Evolutionary conservation across 2,329 filamentous ascomycete genomes (phyloP).

Genomic region (Alternaria solani): DNA sequence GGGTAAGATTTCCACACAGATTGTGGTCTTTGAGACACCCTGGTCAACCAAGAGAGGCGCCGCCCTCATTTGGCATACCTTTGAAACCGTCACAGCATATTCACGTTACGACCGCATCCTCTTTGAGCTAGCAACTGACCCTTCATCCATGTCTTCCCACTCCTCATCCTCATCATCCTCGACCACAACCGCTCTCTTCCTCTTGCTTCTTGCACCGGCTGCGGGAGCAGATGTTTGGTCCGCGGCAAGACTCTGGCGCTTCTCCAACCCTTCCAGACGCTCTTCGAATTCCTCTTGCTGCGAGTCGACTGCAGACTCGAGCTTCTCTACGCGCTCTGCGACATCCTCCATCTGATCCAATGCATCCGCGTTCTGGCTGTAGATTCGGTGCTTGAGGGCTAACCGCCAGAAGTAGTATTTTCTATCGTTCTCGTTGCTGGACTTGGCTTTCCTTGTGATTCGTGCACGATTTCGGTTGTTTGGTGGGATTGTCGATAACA

Average conservation of each 20-base stretch:
- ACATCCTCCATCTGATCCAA: slow-evolving; percentile 72
- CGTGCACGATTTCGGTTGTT: slow-evolving; percentile 58
- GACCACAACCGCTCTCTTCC: slow-evolving; percentile 46
- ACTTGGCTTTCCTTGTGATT: slow-evolving; percentile 54
- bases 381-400: slow-evolving; percentile 78
- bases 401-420: slow-evolving; percentile 76
- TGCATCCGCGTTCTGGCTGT: slow-evolving; percentile 75
- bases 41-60: not conserved
- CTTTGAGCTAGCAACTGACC: slow-evolving; percentile 39
- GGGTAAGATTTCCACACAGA: not conserved
- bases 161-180: slow-evolving; percentile 53
- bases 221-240: slow-evolving; percentile 25
- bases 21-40: not conserved
- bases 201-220: slow-evolving; percentile 26
- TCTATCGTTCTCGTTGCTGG: slow-evolving; percentile 66
- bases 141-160: slow-evolving; percentile 46
- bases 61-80: not conserved
- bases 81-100: not conserved
- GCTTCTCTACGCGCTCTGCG: slow-evolving; percentile 73
- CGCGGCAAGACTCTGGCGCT: slow-evolving; percentile 36
- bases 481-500: slow-evolving; percentile 64
- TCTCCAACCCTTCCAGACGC: slow-evolving; percentile 62
- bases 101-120: slow-evolving; percentile 28
- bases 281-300: slow-evolving; percentile 78
- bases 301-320: slow-evolving; percentile 72